phyloP scores from a whole-genome alignment of 2,329 filamentous ascomycete species.

The Trichoderma sp. region DNA sequence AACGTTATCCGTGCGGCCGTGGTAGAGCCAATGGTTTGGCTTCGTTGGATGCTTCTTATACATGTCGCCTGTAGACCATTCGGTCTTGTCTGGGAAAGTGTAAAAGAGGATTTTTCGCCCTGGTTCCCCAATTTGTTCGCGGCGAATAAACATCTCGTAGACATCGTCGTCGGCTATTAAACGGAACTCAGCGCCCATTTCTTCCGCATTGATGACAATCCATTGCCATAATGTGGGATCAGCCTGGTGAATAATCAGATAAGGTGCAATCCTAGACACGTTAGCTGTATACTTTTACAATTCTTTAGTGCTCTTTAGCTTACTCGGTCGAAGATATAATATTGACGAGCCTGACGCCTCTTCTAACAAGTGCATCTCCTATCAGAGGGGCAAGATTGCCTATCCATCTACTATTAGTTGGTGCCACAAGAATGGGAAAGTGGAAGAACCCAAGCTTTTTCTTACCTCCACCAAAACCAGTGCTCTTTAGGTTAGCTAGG shows the following conservation, averaged over 20 bases:
- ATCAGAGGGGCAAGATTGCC: slow-evolving; percentile 38
- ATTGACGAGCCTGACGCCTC: slow-evolving; percentile 37
- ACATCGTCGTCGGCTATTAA: slow-evolving; percentile 11
- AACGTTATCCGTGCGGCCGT: slow-evolving; percentile 40
- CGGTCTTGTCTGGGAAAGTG: slow-evolving; percentile 34
- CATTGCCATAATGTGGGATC: slow-evolving; percentile 41
- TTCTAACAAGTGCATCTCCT: slow-evolving; percentile 37
- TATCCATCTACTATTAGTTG: slow-evolving; percentile 8
- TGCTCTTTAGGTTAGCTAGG: slow-evolving; percentile 34
- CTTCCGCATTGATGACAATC: slow-evolving; percentile 41
- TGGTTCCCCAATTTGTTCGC: slow-evolving; percentile 36
- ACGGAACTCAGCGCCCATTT: slow-evolving; percentile 42
- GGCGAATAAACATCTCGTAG: slow-evolving; percentile 37
- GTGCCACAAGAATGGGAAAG: too few relatives aligned
- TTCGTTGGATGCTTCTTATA: slow-evolving; percentile 35
- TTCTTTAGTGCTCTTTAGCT: slow-evolving; percentile 13
- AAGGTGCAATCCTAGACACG: slow-evolving; percentile 33
- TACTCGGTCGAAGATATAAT: slow-evolving; percentile 44
- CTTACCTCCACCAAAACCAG: slow-evolving; percentile 39
- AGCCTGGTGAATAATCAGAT: slow-evolving; percentile 34
- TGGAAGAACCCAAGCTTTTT: slow-evolving; percentile 1
- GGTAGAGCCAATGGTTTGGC: slow-evolving; percentile 34
- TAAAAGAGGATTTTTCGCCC: slow-evolving; percentile 37
- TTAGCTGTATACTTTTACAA: neutral
- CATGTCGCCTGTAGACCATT: slow-evolving; percentile 39